Base-by-base conservation (phyloP, 129 eudicot species). In the Centella asiatica region DNA sequence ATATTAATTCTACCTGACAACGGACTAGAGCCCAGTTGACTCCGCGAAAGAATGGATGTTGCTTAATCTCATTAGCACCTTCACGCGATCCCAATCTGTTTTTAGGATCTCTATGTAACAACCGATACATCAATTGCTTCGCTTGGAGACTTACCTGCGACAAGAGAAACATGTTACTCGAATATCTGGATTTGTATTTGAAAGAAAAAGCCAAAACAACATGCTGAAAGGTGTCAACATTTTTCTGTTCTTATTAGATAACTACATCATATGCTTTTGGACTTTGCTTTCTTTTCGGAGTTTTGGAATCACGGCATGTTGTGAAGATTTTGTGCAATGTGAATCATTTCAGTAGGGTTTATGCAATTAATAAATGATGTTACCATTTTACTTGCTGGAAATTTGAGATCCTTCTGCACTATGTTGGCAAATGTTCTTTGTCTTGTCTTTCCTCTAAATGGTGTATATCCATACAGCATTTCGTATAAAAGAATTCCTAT, bases 21-120 rank as follows among this genome's bases (percentile, higher is more conserved):
- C 99, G 96, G 42, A 93, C 80, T 44, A 93, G 74, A 72, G 99
- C 95, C 99, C 99, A 93, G 12, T 87, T 93, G 69, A 83, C 56
- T 51, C 96, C 99, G 2, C 95, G 79, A 68, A 93, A 93, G 72
- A 93, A 93, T 0, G 95, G 95, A 68, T 93, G 99, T 28, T 70
- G 77, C 78, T 88, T 93, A 17, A 93, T 80, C 76, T 93, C 99
- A 23, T 83, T 82, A 31, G 99, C 96, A 25, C 99, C 99, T 80
- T 82, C 99, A 47, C 73, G 78, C 24, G 96, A 78, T 47, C 99
- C 99, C 72, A 93, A 80, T 37, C 99, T 85, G 66, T 82, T 78
- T 57, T 82, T 85, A 46, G 99, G 95, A 62, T 87, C 99, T 80
- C 90, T 87, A 63, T 93, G 96, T 79, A 93, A 72, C 77, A 93